These are phyloP conservation scores for Komagataella pseudopastoris DNA, from an alignment of 805 yeast genomes.

Conservation along the genomic window DNA sequence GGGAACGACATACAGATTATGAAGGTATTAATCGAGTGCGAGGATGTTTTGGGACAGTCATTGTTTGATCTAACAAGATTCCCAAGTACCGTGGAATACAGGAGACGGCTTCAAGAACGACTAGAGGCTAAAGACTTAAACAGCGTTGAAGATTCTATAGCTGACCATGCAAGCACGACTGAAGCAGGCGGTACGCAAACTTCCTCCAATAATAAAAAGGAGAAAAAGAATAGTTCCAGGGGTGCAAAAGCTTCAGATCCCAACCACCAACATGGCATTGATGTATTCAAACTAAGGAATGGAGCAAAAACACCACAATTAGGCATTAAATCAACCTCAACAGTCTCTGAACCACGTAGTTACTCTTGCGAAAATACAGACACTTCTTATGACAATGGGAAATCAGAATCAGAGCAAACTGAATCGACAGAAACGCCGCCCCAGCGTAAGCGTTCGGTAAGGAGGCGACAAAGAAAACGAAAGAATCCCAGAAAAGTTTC, in stretches of 20 bases:
- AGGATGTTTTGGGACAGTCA: slow-evolving; percentile 24
- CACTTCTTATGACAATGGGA: background rate
- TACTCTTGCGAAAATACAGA: background rate
- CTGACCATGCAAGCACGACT: background rate
- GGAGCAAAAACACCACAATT: background rate
- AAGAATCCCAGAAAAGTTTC: background rate
- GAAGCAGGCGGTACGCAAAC: background rate
- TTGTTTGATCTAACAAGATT: slow-evolving; percentile 1
- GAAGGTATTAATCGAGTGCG: slow-evolving; percentile 29
- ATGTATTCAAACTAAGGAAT: background rate
- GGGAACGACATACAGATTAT: slow-evolving; percentile 36
- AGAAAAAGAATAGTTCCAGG: no score
- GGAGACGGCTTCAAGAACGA: background rate
- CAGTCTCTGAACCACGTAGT: background rate
- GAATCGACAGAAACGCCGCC: background rate
- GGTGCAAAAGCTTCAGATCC: background rate
- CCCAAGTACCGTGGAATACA: background rate
- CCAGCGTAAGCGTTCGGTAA: background rate
- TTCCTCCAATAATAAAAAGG: background rate
- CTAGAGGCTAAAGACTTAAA: background rate
- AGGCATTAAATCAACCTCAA: background rate
- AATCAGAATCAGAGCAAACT: background rate
- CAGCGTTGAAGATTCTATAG: background rate
- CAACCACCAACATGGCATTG: background rate
- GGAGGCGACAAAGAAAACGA: background rate